phyloP scores from a whole-genome alignment of 2,329 filamentous ascomycete species.

The Curvularia sp. region DNA sequence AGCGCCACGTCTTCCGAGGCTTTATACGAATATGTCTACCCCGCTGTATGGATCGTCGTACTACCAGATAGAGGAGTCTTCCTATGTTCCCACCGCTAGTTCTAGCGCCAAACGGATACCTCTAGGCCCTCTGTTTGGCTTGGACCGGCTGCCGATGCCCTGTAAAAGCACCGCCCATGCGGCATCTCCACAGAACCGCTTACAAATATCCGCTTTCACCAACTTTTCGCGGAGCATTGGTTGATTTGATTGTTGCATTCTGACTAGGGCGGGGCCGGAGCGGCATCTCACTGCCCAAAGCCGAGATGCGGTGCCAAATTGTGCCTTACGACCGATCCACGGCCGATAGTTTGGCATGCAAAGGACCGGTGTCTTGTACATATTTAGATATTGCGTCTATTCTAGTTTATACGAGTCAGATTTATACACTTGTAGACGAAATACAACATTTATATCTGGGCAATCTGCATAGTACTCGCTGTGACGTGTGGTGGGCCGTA shows the following conservation, averaged over 20 bases:
- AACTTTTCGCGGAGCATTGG: neutral
- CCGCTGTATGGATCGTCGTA: constrained; percentile 28
- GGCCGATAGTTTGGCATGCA: neutral
- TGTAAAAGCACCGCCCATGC: neutral
- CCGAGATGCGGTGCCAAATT: neutral
- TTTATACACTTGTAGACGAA: neutral
- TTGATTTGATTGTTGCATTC: neutral
- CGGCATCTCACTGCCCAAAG: neutral
- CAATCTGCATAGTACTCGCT: neutral
- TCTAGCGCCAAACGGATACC: neutral
- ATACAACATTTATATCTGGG: neutral
- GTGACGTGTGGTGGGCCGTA: constrained; percentile 9
- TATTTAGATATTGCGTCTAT: neutral
- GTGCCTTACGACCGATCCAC: neutral
- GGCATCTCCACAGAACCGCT: neutral
- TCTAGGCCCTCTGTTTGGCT: neutral
- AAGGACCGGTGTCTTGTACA: neutral
- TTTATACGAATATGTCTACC: constrained; percentile 36
- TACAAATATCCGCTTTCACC: neutral
- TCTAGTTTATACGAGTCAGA: neutral
- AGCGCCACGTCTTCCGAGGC: constrained; percentile 3
- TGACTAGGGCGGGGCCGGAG: neutral
- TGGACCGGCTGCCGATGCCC: neutral
- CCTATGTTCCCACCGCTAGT: constrained; percentile 3
- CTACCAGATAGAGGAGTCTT: constrained; percentile 7